Percentiles rank a stretch among this genome's conserved stretches.
Evolutionary conservation across 345 rosid species (phyloP).

Genomic region (Murraya paniculata): DNA sequence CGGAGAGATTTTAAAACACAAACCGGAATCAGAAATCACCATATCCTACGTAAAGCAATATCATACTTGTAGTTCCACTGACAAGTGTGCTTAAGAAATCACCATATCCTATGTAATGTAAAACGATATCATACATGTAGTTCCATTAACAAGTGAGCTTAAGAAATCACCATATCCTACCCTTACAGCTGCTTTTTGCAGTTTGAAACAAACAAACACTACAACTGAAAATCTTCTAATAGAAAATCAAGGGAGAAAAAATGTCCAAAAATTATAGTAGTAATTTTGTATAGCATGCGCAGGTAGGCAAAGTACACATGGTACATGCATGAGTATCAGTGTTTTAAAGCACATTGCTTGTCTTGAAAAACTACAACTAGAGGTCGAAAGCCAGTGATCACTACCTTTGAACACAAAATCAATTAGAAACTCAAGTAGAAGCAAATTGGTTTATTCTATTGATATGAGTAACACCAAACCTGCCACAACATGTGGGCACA

Average conservation of each 20-base stretch:
- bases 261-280: not conserved
- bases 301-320: not conserved
- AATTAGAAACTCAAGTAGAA: not conserved
- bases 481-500: constrained; percentile 67
- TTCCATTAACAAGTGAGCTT: not conserved
- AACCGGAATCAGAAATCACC: not conserved
- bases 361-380: not conserved
- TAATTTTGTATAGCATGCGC: not conserved
- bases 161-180: not conserved
- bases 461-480: constrained; percentile 39
- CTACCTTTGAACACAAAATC: not conserved
- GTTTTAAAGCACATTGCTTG: not conserved
- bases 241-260: not conserved
- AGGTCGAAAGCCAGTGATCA: not conserved
- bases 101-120: not conserved
- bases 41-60: not conserved
- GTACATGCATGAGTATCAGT: not conserved
- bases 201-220: not conserved
- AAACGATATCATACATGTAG: not conserved
- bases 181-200: not conserved
- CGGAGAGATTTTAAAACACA: not conserved
- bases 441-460: not conserved
- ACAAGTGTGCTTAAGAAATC: not conserved
- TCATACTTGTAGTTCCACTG: not conserved
- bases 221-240: not conserved